Conservation (phyloP, 2,329 filamentous ascomycete species). For the Pseudocercospora cruenta region DNA sequence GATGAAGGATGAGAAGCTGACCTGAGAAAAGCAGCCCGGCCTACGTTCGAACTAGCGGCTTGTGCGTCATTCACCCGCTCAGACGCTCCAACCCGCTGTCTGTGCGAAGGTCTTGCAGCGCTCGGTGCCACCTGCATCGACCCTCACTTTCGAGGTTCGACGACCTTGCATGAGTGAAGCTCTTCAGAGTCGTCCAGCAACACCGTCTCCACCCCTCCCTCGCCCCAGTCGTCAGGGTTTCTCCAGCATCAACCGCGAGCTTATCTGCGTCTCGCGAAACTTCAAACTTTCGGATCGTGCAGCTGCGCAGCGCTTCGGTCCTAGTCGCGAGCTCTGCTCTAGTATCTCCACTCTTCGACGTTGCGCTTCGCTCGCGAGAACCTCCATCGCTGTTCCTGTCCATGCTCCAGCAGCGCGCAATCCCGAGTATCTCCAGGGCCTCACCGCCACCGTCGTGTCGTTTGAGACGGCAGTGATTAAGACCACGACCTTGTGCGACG, state of each 20-base stretch:
- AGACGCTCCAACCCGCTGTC: not conserved
- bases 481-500: constrained; percentile 31
- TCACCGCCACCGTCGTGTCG: constrained; percentile 36
- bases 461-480: constrained; percentile 28
- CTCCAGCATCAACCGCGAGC: constrained; percentile 23
- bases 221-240: constrained; percentile 20
- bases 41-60: not conserved
- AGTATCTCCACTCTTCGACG: constrained; percentile 17
- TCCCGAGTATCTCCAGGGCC: constrained; percentile 33
- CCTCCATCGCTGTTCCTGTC: constrained; percentile 15
- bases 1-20: constrained; percentile 19
- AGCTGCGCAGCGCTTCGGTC: constrained; percentile 25
- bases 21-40: not conserved
- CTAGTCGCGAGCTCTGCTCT: constrained; percentile 26
- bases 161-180: not conserved
- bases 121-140: not conserved
- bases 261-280: constrained; percentile 17
- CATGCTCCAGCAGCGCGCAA: constrained; percentile 25
- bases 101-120: not conserved
- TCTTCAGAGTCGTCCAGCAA: constrained; percentile 13
- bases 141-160: constrained; percentile 7
- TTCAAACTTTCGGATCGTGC: constrained; percentile 26
- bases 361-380: constrained; percentile 21
- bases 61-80: not conserved
- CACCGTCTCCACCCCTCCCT: constrained; percentile 17